Evolutionary conservation across 495 filamentous ascomycete species (phyloP), one percentile per base, ranked within the genome.

Genomic region (Thermochaetoides thermophila): DNA sequence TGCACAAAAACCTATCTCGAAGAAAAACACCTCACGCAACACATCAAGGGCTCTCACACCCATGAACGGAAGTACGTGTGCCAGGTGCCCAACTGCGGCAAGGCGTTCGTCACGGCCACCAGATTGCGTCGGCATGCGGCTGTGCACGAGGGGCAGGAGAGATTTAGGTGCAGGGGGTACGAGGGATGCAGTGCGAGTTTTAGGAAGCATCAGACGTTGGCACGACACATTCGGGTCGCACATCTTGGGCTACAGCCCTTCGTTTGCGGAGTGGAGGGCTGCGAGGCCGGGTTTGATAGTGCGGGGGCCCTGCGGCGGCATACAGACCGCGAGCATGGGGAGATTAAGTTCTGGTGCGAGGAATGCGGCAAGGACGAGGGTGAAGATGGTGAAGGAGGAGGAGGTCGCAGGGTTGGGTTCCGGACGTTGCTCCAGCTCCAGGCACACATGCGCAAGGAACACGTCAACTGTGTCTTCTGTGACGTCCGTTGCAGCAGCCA

Each of bases 1-100:
- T 97, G 89, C 50, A 71, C 69, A 43, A 94, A 93, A 57, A 66
- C 68, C 37, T 97, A 92, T 45, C 57, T 78, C 19, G 78, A 84
- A 21, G 64, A 76, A 27, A 82, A 83, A 40, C 84, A 94, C 56
- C 67, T 96, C 5, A 68, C 72, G 20, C 72, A 83, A 38, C 89
- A 97, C 50, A 55, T 86, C 45, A 83, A 85, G 49, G 76, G 74
- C 40, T 74, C 74, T 6, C 89, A 96, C 44, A 81, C 71, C 2
- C 60, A 74, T 29, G 67, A 81, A 32, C 71, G 75, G 27, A 68
- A 76, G 25, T 75, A 83, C 57, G 46, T 69, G 17, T 97, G 89
- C 53, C 56, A 66, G 16, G 68, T 71, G 26, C 63, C 68, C 12
- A 75, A 65, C 3, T 97, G 89, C 46, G 73, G 61, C 9, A 93